These are phyloP conservation scores for Phytophthora tentaculata DNA, from an alignment of 352 stramenopile genomes.

Conservation along the genomic window DNA sequence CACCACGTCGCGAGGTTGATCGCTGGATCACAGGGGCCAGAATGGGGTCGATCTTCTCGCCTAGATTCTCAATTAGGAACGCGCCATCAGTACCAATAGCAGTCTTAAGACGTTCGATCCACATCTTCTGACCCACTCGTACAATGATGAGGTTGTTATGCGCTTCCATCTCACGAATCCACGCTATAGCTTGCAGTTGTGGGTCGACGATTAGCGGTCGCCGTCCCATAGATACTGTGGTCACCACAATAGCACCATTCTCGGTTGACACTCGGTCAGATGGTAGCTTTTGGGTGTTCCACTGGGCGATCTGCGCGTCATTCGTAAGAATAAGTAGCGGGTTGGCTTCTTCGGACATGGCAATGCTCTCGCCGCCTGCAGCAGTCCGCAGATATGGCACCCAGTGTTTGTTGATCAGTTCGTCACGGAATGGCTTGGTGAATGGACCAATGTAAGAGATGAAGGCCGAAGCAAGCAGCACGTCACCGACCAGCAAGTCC, in stretches of 20 bases:
- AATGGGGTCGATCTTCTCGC: constrained; percentile 95
- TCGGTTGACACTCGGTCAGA: constrained; percentile 94
- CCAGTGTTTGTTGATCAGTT: constrained; percentile 94
- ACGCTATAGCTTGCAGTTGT: constrained; percentile 94
- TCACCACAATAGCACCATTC: constrained; percentile 93
- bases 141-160: constrained; percentile 94
- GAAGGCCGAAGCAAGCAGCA: constrained; percentile 94
- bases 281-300: constrained; percentile 94
- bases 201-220: constrained; percentile 95
- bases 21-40: constrained; percentile 94
- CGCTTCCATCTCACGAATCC: constrained; percentile 93
- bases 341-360: constrained; percentile 92
- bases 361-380: constrained; percentile 85
- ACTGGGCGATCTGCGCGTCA: constrained; percentile 93
- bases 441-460: constrained; percentile 97
- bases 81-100: constrained; percentile 93
- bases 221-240: constrained; percentile 89
- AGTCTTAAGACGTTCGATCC: constrained; percentile 93
- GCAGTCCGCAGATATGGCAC: constrained; percentile 90
- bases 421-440: constrained; percentile 94
- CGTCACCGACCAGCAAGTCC: constrained; percentile 93
- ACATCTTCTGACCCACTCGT: constrained; percentile 94
- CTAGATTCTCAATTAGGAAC: constrained; percentile 95
- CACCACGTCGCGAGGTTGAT: constrained; percentile 92
- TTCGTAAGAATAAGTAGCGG: constrained; percentile 92